These are phyloP conservation scores for Daldinia loculata DNA, from an alignment of 495 filamentous ascomycete genomes.

Conservation along the genomic window DNA sequence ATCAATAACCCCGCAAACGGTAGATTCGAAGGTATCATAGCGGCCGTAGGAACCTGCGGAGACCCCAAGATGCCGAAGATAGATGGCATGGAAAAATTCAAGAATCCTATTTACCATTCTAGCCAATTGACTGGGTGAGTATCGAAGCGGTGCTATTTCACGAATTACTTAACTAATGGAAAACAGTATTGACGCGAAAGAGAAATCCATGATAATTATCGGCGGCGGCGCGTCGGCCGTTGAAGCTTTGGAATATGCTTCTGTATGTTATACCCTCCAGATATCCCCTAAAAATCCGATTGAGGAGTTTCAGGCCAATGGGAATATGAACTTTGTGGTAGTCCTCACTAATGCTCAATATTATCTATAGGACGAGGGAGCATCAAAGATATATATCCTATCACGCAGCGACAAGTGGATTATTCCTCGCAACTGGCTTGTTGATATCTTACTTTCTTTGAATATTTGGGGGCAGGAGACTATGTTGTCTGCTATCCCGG, in stretches of 20 bases:
- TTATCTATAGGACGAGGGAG: conserved; percentile 57
- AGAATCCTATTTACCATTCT: conserved; percentile 75
- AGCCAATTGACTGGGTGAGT: conserved; percentile 71
- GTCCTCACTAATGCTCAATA: conserved; percentile 2
- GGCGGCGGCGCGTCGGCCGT: conserved; percentile 85
- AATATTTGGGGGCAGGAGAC: conserved; percentile 86
- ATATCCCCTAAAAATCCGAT: neutral
- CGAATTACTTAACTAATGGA: conserved; percentile 34
- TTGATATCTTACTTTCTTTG: conserved; percentile 75
- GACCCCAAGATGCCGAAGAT: conserved; percentile 76
- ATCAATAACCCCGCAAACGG: conserved; percentile 76
- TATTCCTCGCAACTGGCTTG: conserved; percentile 78
- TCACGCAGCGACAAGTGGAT: conserved; percentile 89
- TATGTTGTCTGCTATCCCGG: conserved; percentile 77
- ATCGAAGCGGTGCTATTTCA: neutral
- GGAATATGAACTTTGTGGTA: no score
- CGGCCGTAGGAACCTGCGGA: conserved; percentile 80
- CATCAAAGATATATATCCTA: conserved; percentile 73
- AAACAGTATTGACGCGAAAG: conserved; percentile 60
- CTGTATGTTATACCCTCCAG: conserved; percentile 42
- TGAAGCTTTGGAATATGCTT: conserved; percentile 84
- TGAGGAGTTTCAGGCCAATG: neutral
- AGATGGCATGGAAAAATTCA: conserved; percentile 70
- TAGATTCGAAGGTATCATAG: conserved; percentile 79
- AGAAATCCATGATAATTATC: conserved; percentile 77